Evolutionary conservation across 495 filamentous ascomycete species (phyloP), one percentile per base, ranked within the genome.

Genomic region (Hypoxylon crocopeplum): DNA sequence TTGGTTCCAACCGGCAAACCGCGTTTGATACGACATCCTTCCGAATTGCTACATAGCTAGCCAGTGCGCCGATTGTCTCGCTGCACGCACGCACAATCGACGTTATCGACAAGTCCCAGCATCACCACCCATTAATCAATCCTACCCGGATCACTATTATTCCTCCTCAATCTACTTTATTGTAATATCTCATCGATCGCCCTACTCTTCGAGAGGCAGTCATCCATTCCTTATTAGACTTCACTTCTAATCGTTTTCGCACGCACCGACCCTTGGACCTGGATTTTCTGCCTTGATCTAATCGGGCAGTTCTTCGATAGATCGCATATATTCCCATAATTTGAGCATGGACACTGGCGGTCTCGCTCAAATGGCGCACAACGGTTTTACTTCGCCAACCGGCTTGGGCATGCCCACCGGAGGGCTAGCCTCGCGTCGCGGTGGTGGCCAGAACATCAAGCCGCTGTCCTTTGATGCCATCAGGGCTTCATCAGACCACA

Each of bases 331-430:
- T 55, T 66, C 15, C n/a, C 48, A 59, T 67, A 68, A 57, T 62
- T 76, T 87, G 89, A 92, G 88, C 83, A 94, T 96, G 86, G 88
- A 96, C 92, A 86, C 93, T 84, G 94, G 93, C 84, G 92, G 92
- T 92, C 91, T 97, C 82, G 88, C 93, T 92, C 94, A 96, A 82
- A 98, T 98, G 95, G 88, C 91, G 75, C 95, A 93, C 83, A 88
- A 89, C 78, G 83, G 82, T 73, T 88, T 85, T 71, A 78, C 84
- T 69, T 81, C 83, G 73, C 79, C 82, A 73, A 81, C 83, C 77
- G 86, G 85, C 71, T 77, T 94, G 67, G 88, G 87, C 54, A 85
- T 88, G 72, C 87, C 91, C 13, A 76, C 82, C 59, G 87, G 89
- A 59, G 89, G 89, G 57, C 88, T 96, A 69, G 91, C 90, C 45